Evolutionary conservation across 2,329 filamentous ascomycete species (phyloP).

Genomic region (Penicillium sp.): DNA sequence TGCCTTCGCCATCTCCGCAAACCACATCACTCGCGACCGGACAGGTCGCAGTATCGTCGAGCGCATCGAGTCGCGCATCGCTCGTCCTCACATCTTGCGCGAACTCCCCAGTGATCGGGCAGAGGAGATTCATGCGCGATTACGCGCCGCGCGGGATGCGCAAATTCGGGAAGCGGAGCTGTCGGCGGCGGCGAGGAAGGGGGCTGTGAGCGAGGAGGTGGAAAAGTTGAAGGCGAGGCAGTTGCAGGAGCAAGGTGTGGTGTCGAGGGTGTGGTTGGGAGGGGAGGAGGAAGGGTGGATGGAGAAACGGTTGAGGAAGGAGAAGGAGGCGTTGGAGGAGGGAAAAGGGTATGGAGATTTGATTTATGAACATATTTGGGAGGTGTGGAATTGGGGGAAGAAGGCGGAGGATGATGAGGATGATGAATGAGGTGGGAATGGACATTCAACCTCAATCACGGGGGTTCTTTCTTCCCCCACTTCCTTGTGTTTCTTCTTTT

Average conservation of each 20-base stretch:
- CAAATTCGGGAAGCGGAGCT: slow-evolving; percentile 19
- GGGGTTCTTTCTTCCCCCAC: too few relatives aligned
- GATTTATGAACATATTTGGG: slow-evolving; percentile 43
- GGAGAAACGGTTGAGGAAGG: slow-evolving; percentile 36
- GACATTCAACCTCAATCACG: too few relatives aligned
- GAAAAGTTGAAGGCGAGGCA: slow-evolving; percentile 30
- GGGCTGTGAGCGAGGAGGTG: slow-evolving; percentile 23
- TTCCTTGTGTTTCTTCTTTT: too few relatives aligned
- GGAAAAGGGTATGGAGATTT: slow-evolving; percentile 42
- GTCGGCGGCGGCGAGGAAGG: not conserved
- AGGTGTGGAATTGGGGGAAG: slow-evolving; percentile 40
- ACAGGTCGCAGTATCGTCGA: slow-evolving; percentile 33
- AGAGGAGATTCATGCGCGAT: slow-evolving; percentile 27
- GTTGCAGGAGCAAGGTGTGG: slow-evolving; percentile 25
- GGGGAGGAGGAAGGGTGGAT: slow-evolving; percentile 41
- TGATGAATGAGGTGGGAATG: not conserved
- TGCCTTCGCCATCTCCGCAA: slow-evolving; percentile 37
- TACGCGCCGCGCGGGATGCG: slow-evolving; percentile 25
- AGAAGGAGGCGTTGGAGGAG: slow-evolving; percentile 38
- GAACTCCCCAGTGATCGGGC: slow-evolving; percentile 31
- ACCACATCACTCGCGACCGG: slow-evolving; percentile 33
- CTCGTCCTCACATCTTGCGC: slow-evolving; percentile 12
- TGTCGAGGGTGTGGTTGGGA: slow-evolving; percentile 37
- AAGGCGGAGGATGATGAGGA: slow-evolving; percentile 20
- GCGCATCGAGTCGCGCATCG: slow-evolving; percentile 23